A percentile compares a stretch with the other conserved stretches of the same genome.
phyloP scores from a whole-genome alignment of 2,329 filamentous ascomycete genomes.

The Ophiosphaerella narmari region DNA sequence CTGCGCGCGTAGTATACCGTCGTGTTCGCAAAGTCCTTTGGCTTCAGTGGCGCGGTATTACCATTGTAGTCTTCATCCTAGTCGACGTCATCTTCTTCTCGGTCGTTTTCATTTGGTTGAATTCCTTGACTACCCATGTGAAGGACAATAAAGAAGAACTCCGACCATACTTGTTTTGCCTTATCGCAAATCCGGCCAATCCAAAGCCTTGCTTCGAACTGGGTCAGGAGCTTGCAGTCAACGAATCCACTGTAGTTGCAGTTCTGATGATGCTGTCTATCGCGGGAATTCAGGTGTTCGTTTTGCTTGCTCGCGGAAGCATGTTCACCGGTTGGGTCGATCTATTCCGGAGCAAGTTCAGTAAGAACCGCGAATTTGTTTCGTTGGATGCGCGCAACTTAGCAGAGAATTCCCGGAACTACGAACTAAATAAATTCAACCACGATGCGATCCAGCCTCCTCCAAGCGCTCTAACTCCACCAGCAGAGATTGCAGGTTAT shows the following conservation, averaged over 20 bases:
- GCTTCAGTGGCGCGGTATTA: conserved; percentile 92
- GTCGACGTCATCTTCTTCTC: conserved; percentile 93
- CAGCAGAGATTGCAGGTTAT: conserved; percentile 26
- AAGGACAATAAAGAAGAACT: conserved; percentile 62
- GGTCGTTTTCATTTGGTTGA: conserved; percentile 84
- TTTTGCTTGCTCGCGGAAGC: conserved; percentile 81
- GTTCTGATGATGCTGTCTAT: conserved; percentile 80
- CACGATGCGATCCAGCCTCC: conserved; percentile 26
- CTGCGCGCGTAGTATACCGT: conserved; percentile 84
- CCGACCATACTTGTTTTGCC: conserved; percentile 71
- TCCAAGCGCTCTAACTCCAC: conserved; percentile 20
- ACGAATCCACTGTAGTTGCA: conserved; percentile 76
- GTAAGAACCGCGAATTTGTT: conserved; percentile 77
- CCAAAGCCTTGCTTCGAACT: conserved; percentile 68
- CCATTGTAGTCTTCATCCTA: conserved; percentile 87
- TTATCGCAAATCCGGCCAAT: conserved; percentile 62
- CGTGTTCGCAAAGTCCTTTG: conserved; percentile 84
- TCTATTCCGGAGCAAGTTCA: conserved; percentile 57
- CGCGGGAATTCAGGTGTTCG: conserved; percentile 82
- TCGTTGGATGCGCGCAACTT: conserved; percentile 73
- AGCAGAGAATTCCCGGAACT: conserved; percentile 37
- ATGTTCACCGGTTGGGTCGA: conserved; percentile 86
- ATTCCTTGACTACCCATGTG: conserved; percentile 62
- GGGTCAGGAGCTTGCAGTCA: conserved; percentile 68
- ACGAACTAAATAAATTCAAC: conserved; percentile 43